Evolutionary conservation across 2,329 filamentous ascomycete species (phyloP).

Genomic region (Neobulgaria alba): DNA sequence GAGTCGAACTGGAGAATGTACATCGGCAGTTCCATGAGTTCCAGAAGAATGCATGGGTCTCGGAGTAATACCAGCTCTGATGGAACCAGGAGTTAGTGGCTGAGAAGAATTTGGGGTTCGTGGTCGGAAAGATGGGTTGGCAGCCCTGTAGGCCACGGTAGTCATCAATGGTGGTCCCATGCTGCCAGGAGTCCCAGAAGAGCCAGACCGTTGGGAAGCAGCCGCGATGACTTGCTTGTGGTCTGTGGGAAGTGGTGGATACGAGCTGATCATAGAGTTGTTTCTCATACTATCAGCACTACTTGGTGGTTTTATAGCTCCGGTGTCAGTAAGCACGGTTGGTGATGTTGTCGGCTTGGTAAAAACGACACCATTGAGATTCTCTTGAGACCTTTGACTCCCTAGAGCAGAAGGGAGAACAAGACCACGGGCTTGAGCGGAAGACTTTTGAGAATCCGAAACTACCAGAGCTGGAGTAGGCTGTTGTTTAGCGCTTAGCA

Average conservation of each 20-base stretch:
- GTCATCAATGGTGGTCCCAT: slow-evolving; percentile 86
- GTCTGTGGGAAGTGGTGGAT: slow-evolving; percentile 72
- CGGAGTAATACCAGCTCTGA: slow-evolving; percentile 50
- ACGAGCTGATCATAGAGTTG: slow-evolving; percentile 35
- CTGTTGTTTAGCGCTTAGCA: slow-evolving; percentile 53
- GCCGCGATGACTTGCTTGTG: slow-evolving; percentile 81
- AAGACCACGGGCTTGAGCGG: slow-evolving; percentile 22
- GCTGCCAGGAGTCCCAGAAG: slow-evolving; percentile 30
- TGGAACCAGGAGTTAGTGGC: slow-evolving; percentile 35
- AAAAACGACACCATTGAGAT: slow-evolving; percentile 36
- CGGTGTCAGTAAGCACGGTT: slow-evolving; percentile 31
- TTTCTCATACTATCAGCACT: slow-evolving; percentile 63
- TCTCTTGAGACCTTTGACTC: slow-evolving; percentile 42
- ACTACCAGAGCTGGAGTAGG: too few species aligned
- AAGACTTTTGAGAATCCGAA: slow-evolving; percentile 23
- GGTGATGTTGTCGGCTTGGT: slow-evolving; percentile 31
- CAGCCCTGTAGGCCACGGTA: slow-evolving; percentile 51
- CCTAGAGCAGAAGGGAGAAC: slow-evolving; percentile 33
- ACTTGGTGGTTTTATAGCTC: slow-evolving; percentile 47
- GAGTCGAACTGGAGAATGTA: slow-evolving; percentile 38
- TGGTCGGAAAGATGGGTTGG: slow-evolving; percentile 41
- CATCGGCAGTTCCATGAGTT: slow-evolving; percentile 41
- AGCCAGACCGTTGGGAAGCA: slow-evolving; percentile 52
- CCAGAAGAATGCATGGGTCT: slow-evolving; percentile 40
- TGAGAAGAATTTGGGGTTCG: slow-evolving; percentile 48